Conservation (phyloP, 2,329 filamentous ascomycete genomes). For the Aspergillus arachidicola region DNA sequence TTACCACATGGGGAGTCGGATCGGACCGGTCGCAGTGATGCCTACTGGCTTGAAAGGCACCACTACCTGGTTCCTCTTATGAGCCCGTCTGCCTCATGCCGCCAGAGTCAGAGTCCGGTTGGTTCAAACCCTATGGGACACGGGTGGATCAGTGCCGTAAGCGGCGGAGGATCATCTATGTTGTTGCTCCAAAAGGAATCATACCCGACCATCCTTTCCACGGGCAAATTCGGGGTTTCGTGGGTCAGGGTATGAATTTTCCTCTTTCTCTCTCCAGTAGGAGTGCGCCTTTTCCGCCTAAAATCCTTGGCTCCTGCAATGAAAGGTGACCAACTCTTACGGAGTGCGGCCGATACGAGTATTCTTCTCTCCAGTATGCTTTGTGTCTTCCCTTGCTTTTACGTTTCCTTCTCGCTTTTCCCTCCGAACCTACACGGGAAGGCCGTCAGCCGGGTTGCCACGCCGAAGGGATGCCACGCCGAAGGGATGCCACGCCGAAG, state of each 20-base stretch:
- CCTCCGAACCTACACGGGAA: not conserved
- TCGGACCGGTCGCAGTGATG: not conserved
- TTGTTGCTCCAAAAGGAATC: conserved; percentile 4
- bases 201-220: conserved; percentile 2
- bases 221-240: conserved; percentile 2
- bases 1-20: not conserved
- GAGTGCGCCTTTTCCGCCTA: not conserved
- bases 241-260: conserved; percentile 1
- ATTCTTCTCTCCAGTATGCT: too few relatives aligned
- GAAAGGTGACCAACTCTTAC: not conserved
- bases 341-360: not conserved
- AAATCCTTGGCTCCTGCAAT: not conserved
- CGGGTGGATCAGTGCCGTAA: conserved; percentile 1
- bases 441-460: not conserved
- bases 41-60: not conserved
- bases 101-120: not conserved
- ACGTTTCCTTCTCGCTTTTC: not conserved
- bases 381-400: too few relatives aligned
- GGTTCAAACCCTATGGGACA: not conserved
- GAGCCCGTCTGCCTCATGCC: not conserved
- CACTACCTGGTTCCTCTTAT: not conserved
- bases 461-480: not conserved
- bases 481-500: not conserved
- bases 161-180: conserved; percentile 3
- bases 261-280: not conserved